Evolutionary conservation across 345 rosid species (phyloP), one percentile per base, ranked within the genome.

Genomic region (Syzygium aromaticum): DNA sequence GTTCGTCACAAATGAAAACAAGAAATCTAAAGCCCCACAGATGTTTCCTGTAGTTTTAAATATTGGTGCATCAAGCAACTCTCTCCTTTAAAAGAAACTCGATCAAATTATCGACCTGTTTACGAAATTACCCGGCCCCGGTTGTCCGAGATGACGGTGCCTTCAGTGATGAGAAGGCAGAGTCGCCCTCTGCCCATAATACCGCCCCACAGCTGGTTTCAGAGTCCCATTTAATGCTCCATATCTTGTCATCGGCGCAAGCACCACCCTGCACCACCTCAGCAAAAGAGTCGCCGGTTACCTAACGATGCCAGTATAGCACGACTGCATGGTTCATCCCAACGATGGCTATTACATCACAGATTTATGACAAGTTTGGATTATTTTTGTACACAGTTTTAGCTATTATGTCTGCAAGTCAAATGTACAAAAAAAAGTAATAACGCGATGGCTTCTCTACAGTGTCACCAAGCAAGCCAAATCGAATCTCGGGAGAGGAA

Each of bases 151-250:
- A 52, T 16, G 13, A 19, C 59, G 13, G 22, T 52, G 61, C 43
- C 85, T 51, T 84, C 85, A 56, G 85, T 13, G 25, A 84, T 84
- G 43, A 84, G 85, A 56, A 84, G 85, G 28, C 85, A 27, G 43
- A 17, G 59, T 52, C 38, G 59, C 9, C 0, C 85, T 54, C 56
- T 84, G 85, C 27, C 85, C 85, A 4, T 84, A 0, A 0, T 53
- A 0, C 59, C n/a, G n/a, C 59, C 14, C 85, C 85, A 16, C 28
- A 52, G 43, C 1, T 25, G 59, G 61, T 38, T 84, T 61, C 25
- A 25, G 59, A 28, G 56, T 19, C 28, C 85, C 85, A 27, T 52
- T 51, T 13, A 28, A 12, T 40, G 85, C 85, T 9, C 61, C 38
- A 0, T 46, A 53, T 84, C 61, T 84, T n/a, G 85, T 84, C 59